phyloP scores from a whole-genome alignment of 768 basidiomycete species.

The Panellus pusillus region DNA sequence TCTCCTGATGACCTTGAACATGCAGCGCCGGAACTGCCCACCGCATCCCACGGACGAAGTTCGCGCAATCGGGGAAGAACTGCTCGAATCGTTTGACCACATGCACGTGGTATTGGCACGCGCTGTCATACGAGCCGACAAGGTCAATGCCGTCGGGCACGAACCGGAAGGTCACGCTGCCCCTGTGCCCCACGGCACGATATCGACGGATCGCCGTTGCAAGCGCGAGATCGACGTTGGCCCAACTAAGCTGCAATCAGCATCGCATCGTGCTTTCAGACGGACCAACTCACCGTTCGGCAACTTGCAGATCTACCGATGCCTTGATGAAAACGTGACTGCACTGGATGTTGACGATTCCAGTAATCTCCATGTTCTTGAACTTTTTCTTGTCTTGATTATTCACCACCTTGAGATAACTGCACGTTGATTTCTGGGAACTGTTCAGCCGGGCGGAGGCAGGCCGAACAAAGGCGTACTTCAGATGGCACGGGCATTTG shows the following conservation, averaged over 20 bases:
- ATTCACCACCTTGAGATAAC: conserved; percentile 26
- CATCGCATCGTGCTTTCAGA: neutral
- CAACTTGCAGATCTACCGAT: conserved; percentile 18
- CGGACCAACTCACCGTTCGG: conserved; percentile 8
- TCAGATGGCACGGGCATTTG: no score
- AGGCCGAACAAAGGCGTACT: no score
- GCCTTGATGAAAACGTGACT: conserved; percentile 21
- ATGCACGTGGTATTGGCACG: no score
- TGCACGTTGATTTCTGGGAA: conserved; percentile 27
- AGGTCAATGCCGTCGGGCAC: no score
- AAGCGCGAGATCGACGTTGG: conserved; percentile 14
- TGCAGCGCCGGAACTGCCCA: conserved; percentile 24
- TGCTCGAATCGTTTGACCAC: no score
- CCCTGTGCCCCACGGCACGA: no score
- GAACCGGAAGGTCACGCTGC: no score
- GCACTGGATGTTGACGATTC: conserved; percentile 29
- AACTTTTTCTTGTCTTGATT: conserved; percentile 30
- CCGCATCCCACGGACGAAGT: no score
- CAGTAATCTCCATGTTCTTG: conserved; percentile 27
- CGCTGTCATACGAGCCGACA: no score
- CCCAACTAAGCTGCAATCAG: conserved; percentile 11
- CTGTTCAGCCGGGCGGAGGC: no score
- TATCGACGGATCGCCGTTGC: no score
- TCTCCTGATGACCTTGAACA: conserved; percentile 20
- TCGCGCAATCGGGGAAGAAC: no score